phyloP scores from a whole-genome alignment of 2,329 filamentous ascomycete species.

The Stagonosporopsis vannaccii region DNA sequence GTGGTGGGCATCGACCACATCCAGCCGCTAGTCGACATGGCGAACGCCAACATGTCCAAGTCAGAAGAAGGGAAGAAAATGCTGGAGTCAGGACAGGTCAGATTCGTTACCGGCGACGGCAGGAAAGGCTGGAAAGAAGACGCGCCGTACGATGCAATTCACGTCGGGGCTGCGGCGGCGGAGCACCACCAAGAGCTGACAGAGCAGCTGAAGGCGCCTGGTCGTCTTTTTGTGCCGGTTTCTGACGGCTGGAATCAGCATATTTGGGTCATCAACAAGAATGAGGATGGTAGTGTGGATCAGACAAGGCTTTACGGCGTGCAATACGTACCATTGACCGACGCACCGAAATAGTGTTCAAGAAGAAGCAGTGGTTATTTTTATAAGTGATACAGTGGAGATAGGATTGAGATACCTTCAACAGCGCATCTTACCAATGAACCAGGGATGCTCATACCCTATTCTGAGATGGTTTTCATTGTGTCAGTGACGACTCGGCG shows the following conservation, averaged over 20 bases:
- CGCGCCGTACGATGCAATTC: slow-evolving; percentile 85
- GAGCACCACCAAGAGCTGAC: slow-evolving; percentile 76
- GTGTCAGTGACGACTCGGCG: neutral
- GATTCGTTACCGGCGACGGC: slow-evolving; percentile 76
- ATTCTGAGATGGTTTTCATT: no score
- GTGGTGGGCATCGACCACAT: slow-evolving; percentile 61
- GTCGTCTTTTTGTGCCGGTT: slow-evolving; percentile 81
- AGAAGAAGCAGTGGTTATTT: neutral
- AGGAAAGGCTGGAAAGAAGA: slow-evolving; percentile 56
- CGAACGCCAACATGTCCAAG: slow-evolving; percentile 53
- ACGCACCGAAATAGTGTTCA: slow-evolving; percentile 60
- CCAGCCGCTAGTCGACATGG: slow-evolving; percentile 54
- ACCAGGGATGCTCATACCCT: neutral
- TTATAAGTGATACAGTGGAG: neutral
- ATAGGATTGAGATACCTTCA: slow-evolving; percentile 1
- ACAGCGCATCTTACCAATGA: slow-evolving; percentile 8
- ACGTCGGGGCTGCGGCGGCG: slow-evolving; percentile 86
- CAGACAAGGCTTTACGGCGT: slow-evolving; percentile 69
- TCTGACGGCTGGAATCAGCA: slow-evolving; percentile 66
- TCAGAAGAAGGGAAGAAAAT: slow-evolving; percentile 59
- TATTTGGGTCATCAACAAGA: slow-evolving; percentile 79
- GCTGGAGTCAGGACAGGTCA: slow-evolving; percentile 68
- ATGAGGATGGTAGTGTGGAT: slow-evolving; percentile 66
- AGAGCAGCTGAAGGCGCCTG: slow-evolving; percentile 79
- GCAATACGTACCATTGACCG: slow-evolving; percentile 78